phyloP scores from a whole-genome alignment of 78 protist species.

The Tieghemostelium lacteum region DNA sequence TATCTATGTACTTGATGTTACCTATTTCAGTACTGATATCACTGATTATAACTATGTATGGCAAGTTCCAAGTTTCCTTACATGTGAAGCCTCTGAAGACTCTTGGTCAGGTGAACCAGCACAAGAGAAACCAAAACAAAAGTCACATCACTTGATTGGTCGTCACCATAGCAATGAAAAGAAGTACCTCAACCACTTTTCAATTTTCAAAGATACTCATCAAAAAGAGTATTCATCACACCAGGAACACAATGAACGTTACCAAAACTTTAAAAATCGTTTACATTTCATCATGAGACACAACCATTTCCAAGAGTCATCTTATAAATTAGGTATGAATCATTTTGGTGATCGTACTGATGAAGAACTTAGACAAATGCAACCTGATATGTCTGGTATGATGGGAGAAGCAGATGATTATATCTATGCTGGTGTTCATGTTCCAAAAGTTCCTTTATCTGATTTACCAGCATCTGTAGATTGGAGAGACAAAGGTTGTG shows the following conservation, averaged over 20 bases:
- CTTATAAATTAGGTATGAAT: constrained; percentile 82
- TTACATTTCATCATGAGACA: constrained; percentile 47
- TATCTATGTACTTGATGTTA: constrained; percentile 59
- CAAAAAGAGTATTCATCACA: constrained; percentile 19
- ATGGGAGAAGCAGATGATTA: constrained; percentile 21
- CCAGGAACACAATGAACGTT: constrained; percentile 49
- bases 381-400: constrained; percentile 50
- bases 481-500: constrained; percentile 85
- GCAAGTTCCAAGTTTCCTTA: constrained; percentile 23
- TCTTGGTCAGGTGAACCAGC: neutral
- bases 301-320: constrained; percentile 24
- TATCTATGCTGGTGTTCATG: constrained; percentile 45
- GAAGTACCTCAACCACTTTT: neutral
- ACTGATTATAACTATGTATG: constrained; percentile 1
- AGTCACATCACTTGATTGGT: neutral
- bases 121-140: neutral
- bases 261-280: constrained; percentile 58
- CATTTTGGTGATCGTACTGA: constrained; percentile 85
- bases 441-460: neutral
- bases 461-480: constrained; percentile 44
- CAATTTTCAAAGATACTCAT: constrained; percentile 15
- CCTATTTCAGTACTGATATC: constrained; percentile 32
- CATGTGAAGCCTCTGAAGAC: neutral
- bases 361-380: constrained; percentile 74
- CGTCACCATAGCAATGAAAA: too few species aligned